These are phyloP conservation scores for Talaromyces stipitatus DNA, from an alignment of 495 filamentous ascomycete species.

Conservation along the genomic window DNA sequence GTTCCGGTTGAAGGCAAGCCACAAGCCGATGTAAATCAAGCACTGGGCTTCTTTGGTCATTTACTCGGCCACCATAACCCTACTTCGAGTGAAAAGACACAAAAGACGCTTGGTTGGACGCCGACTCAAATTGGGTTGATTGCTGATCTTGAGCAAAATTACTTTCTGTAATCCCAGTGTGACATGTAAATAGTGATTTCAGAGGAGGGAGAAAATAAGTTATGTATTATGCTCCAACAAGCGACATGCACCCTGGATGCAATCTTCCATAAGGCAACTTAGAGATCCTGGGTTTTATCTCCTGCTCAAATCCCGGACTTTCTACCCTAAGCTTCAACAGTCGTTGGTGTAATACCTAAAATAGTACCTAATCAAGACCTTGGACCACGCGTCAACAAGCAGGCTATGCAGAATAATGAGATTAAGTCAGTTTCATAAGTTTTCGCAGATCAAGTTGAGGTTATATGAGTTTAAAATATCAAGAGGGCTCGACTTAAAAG, in stretches of 20 bases:
- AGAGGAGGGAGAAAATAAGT: not conserved
- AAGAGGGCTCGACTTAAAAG: too few relatives aligned
- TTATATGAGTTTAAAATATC: too few relatives aligned
- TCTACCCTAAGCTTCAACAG: too few relatives aligned
- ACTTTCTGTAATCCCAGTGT: not conserved
- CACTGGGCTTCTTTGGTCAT: constrained; percentile 18
- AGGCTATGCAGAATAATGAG: too few relatives aligned
- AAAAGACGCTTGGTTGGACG: constrained; percentile 25
- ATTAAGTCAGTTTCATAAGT: too few relatives aligned
- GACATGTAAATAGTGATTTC: not conserved
- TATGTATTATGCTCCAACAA: too few relatives aligned
- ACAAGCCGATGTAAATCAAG: constrained; percentile 13
- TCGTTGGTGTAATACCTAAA: not conserved
- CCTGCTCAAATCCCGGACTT: not conserved
- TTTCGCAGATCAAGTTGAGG: too few relatives aligned
- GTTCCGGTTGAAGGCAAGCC: constrained; percentile 17
- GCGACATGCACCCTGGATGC: too few relatives aligned
- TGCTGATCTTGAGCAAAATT: constrained; percentile 8
- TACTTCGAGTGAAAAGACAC: constrained; percentile 23
- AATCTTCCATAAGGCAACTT: too few relatives aligned
- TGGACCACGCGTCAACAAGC: not conserved
- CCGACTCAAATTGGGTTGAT: constrained; percentile 17
- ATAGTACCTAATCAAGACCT: not conserved
- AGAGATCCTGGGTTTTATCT: not conserved
- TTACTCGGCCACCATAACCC: constrained; percentile 20